A percentile compares a stretch with the other conserved stretches of the same genome.
Evolutionary conservation across 1,284 basidiomycete species (phyloP).

Genomic region (Microbotryum scabiosae): DNA sequence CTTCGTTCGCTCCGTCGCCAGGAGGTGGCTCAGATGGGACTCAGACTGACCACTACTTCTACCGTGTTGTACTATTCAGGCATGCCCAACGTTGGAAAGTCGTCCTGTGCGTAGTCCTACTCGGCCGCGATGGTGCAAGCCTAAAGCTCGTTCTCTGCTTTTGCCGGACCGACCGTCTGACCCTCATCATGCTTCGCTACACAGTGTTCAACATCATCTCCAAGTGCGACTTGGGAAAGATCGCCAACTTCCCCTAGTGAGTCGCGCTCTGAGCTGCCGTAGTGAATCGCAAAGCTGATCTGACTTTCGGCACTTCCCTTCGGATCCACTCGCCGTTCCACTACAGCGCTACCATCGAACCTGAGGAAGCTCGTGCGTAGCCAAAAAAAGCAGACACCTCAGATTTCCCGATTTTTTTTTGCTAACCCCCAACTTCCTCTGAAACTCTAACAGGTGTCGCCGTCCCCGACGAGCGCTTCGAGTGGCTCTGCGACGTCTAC

Average conservation of each 20-base stretch:
- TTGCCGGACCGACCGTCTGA: slow-evolving; percentile 6
- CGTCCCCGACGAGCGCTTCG: slow-evolving; percentile 91
- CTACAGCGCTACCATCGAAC: slow-evolving; percentile 45
- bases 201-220: slow-evolving; percentile 70
- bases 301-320: not conserved
- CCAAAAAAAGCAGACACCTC: not conserved
- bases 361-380: slow-evolving; percentile 51
- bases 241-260: slow-evolving; percentile 92
- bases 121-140: slow-evolving; percentile 42
- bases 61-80: too few species aligned
- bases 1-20: slow-evolving; percentile 49
- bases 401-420: slow-evolving; percentile 43
- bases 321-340: not conserved
- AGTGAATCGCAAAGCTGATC: not conserved
- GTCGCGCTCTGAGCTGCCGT: slow-evolving; percentile 25
- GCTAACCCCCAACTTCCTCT: not conserved
- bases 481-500: slow-evolving; percentile 86
- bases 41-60: too few species aligned
- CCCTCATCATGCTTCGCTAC: slow-evolving; percentile 37
- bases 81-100: slow-evolving; percentile 88
- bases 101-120: slow-evolving; percentile 48
- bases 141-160: too few species aligned
- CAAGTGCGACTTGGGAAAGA: slow-evolving; percentile 86
- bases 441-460: slow-evolving; percentile 63
- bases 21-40: slow-evolving; percentile 35